Conservation (phyloP, 371 early-diverging fungal species). For the Rhizopus sp. region DNA sequence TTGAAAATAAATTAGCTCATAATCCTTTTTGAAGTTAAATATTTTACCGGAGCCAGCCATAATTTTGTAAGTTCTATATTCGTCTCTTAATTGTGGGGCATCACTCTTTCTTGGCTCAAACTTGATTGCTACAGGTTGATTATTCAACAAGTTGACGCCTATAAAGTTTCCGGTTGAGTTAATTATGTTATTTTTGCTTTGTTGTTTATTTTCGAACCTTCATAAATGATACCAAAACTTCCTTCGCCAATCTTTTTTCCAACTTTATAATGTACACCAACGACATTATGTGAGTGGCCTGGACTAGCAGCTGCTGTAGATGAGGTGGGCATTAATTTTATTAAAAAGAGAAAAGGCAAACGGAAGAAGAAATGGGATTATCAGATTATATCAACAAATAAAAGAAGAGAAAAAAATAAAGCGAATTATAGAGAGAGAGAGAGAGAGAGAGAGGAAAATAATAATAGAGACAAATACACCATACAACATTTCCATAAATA, state of each 20-base stretch:
- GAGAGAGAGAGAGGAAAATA: conserved; percentile 8
- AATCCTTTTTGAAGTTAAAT: conserved; percentile 20
- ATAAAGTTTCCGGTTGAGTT: background rate
- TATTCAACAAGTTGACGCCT: conserved; percentile 78
- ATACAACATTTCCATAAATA: conserved; percentile 11
- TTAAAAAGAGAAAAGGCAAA: conserved; percentile 8
- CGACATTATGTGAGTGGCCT: conserved; percentile 51
- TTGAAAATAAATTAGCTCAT: background rate
- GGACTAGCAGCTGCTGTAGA: conserved; percentile 27
- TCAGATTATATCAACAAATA: background rate
- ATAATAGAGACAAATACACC: conserved; percentile 1
- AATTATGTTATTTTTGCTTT: background rate
- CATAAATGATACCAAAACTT: conserved; percentile 93
- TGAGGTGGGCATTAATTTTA: conserved; percentile 19
- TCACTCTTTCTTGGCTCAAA: conserved; percentile 93
- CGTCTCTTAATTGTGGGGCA: conserved; percentile 91
- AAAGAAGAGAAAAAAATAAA: background rate
- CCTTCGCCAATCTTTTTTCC: conserved; percentile 95
- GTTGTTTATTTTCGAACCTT: conserved; percentile 61
- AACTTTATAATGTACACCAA: conserved; percentile 93
- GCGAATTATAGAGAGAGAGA: background rate
- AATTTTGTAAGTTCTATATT: conserved; percentile 88
- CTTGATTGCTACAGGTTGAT: conserved; percentile 87
- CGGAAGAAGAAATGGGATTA: background rate
- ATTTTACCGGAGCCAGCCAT: conserved; percentile 68